These are phyloP conservation scores for Claviceps sorghi DNA, from an alignment of 2,329 filamentous ascomycete species.

Conservation along the genomic window DNA sequence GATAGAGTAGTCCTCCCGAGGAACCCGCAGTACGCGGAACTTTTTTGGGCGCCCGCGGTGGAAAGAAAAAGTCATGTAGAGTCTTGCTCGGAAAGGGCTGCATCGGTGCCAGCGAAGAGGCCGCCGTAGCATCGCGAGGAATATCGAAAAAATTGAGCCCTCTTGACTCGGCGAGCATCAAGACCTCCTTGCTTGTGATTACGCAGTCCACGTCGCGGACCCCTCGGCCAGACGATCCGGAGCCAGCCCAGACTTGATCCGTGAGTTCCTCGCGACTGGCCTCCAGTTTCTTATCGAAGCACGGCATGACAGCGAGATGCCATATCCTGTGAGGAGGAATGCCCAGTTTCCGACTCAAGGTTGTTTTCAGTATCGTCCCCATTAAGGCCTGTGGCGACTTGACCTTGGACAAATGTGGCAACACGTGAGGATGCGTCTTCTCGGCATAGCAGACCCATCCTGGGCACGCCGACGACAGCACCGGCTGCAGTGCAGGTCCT, in stretches of 20 bases:
- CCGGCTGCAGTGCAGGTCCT: slow-evolving; percentile 31
- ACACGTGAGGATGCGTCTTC: slow-evolving; percentile 87
- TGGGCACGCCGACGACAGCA: slow-evolving; percentile 81
- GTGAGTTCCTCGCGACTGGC: slow-evolving; percentile 88
- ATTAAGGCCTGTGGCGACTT: slow-evolving; percentile 91
- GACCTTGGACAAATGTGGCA: slow-evolving; percentile 77
- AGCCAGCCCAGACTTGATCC: slow-evolving; percentile 54
- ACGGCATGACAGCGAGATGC: slow-evolving; percentile 94
- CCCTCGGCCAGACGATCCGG: slow-evolving; percentile 33
- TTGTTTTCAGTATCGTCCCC: slow-evolving; percentile 80
- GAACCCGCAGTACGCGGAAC: slow-evolving; percentile 50
- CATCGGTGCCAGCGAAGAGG: slow-evolving; percentile 25
- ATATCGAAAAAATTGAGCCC: slow-evolving; percentile 62
- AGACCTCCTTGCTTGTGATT: slow-evolving; percentile 86
- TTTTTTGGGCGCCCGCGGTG: slow-evolving; percentile 26
- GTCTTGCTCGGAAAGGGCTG: slow-evolving; percentile 55
- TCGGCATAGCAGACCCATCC: slow-evolving; percentile 99
- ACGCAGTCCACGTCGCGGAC: slow-evolving; percentile 93
- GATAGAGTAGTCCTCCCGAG: slow-evolving; percentile 78
- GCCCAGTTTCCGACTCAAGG: slow-evolving; percentile 56
- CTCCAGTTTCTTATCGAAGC: slow-evolving; percentile 97
- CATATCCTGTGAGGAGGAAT: slow-evolving; percentile 72
- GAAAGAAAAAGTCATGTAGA: slow-evolving; percentile 63
- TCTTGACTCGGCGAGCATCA: slow-evolving; percentile 75
- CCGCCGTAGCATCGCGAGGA: slow-evolving; percentile 15